Evolutionary conservation across 1,284 basidiomycete genomes (phyloP).

Genomic region (Malassezia japonica): DNA sequence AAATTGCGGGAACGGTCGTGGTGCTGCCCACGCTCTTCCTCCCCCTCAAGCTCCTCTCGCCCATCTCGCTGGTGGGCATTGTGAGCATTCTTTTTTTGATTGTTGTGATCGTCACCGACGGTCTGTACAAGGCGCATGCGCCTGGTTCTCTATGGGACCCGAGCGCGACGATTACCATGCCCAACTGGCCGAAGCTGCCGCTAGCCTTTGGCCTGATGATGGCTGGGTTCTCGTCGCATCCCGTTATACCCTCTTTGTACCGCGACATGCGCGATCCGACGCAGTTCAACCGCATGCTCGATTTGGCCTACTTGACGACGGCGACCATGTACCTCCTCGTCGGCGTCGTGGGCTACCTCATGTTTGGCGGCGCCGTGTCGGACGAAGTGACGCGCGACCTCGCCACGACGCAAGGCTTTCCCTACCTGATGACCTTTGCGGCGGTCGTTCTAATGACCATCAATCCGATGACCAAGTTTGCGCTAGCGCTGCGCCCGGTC

Average conservation of each 20-base stretch:
- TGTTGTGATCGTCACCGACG: conserved; percentile 71
- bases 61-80: conserved; percentile 42
- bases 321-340: conserved; percentile 69
- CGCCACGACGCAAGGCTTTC: conserved; percentile 66
- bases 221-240: conserved; percentile 93
- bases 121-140: conserved; percentile 63
- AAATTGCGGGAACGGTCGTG: conserved; percentile 30
- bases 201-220: conserved; percentile 77
- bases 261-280: conserved; percentile 78
- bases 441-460: conserved; percentile 84
- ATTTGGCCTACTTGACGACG: conserved; percentile 74
- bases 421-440: conserved; percentile 61
- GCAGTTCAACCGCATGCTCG: conserved; percentile 71
- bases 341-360: conserved; percentile 76
- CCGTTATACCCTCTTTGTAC: conserved; percentile 79
- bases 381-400: conserved; percentile 85
- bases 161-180: conserved; percentile 60
- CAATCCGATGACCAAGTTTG: conserved; percentile 67
- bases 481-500: conserved; percentile 66
- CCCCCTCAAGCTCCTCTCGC: conserved; percentile 35
- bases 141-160: conserved; percentile 75
- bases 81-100: conserved; percentile 57
- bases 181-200: conserved; percentile 55
- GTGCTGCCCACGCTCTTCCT: conserved; percentile 40
- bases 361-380: conserved; percentile 51